Conservation (phyloP, 1,284 basidiomycete species). For the Neolentinus lepideus region DNA sequence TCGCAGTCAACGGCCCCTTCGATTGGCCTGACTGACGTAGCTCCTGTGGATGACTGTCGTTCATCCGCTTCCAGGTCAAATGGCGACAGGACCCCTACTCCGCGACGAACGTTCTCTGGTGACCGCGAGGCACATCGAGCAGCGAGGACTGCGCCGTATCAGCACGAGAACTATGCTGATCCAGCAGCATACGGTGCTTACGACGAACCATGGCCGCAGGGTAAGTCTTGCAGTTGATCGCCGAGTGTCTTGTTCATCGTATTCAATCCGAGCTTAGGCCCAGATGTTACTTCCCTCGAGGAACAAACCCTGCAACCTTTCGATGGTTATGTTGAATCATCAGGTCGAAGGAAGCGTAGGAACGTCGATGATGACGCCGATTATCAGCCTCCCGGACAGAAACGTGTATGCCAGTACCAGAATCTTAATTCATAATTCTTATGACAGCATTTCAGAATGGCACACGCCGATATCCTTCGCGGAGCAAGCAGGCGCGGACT, state of each 20-base stretch:
- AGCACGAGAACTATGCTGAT: neutral
- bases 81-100: neutral
- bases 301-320: slow-evolving; percentile 21
- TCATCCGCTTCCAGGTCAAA: neutral
- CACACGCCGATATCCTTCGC: slow-evolving; percentile 33
- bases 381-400: slow-evolving; percentile 42
- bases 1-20: slow-evolving; percentile 6
- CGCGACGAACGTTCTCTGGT: neutral
- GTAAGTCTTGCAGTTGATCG: neutral
- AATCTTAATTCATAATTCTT: neutral
- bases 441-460: slow-evolving; percentile 22
- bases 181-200: neutral
- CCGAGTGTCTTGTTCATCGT: neutral
- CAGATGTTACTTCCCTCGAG: neutral
- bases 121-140: neutral
- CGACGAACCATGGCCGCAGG: neutral
- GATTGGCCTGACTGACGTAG: neutral
- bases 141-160: neutral
- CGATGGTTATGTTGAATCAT: slow-evolving; percentile 31
- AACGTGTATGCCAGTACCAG: slow-evolving; percentile 39
- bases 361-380: slow-evolving; percentile 45
- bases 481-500: slow-evolving; percentile 31
- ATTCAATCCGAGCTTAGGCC: neutral
- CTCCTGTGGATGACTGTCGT: neutral
- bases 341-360: slow-evolving; percentile 45